phyloP scores from a whole-genome alignment of 2,329 filamentous ascomycete species.

The Fusarium heterosporum region DNA sequence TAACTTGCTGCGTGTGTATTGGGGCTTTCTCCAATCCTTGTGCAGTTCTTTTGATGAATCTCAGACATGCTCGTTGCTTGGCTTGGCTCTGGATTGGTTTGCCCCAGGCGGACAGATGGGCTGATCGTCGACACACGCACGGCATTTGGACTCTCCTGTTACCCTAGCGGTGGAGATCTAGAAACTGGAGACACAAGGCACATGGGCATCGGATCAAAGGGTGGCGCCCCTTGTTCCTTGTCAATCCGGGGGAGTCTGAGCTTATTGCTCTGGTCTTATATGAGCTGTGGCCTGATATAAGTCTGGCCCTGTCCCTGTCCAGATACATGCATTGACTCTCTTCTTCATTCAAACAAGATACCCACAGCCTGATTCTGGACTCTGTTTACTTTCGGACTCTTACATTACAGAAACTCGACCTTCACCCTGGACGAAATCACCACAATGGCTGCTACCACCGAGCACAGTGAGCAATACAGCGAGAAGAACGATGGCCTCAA shows the following conservation, averaged over 20 bases:
- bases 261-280: constrained; percentile 17
- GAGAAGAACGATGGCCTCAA: constrained; percentile 45
- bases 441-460: constrained; percentile 45
- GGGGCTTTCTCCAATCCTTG: constrained; percentile 1
- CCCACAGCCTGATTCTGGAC: constrained; percentile 14
- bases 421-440: constrained; percentile 30
- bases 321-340: constrained; percentile 8
- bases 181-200: constrained; percentile 28
- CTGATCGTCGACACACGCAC: constrained; percentile 27
- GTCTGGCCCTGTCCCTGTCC: constrained; percentile 30
- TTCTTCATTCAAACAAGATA: constrained; percentile 30
- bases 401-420: not conserved
- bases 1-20: not conserved
- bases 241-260: constrained; percentile 42
- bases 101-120: constrained; percentile 38
- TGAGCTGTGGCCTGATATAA: constrained; percentile 40
- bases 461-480: constrained; percentile 44
- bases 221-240: constrained; percentile 43
- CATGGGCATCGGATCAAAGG: constrained; percentile 45
- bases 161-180: constrained; percentile 47
- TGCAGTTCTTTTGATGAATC: constrained; percentile 26
- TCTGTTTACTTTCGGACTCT: not conserved
- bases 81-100: too few relatives aligned
- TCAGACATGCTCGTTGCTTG: not conserved
- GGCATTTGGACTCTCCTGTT: constrained; percentile 31